Evolutionary conservation across 163 green algal genomes (phyloP), one percentile per base, ranked within the genome.

Genomic region (Coccomyxa subellipsoidea): DNA sequence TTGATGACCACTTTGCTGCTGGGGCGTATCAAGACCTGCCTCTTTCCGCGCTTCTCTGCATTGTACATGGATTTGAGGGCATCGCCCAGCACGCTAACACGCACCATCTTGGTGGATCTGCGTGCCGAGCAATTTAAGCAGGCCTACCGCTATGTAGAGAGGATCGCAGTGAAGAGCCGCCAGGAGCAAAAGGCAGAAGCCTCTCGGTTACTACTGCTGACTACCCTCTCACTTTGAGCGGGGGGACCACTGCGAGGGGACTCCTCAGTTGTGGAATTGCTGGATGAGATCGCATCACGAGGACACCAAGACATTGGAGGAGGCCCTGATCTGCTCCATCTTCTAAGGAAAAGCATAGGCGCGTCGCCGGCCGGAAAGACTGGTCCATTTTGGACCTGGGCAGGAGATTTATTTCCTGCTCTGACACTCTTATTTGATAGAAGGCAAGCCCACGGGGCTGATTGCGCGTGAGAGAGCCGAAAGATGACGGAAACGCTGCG

Each of bases 1-100:
- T 99, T 99, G 91, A 99, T 97, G 73, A 99, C 94, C 85, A 99
- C 97, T 92, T 99, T 99, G 87, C 92, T 98, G 72, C 92, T 94
- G 8, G 96, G 96, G 66, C 97, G 84, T 82, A 99, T 93, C 78
- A 99, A 90, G 83, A 99, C 96, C 89, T 99, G 96, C 73, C 95
- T 92, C 94, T 99, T 99, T 79, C 97, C 97, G 69, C 94, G 91
- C 93, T 98, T 99, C 93, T 99, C 97, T 59, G 97, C 97, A 87
- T 99, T 99, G 91, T 96, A 98, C 94, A 99, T 98, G 69, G 91
- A 98, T 91, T 99, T 98, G 77, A 98, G 92, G 23, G 94, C 93
- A 93, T 97, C 94, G 82, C 90, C 88, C 76, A 98, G 89, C 36
- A 98, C 95, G 84, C 87, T 94, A 86, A 98, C 94, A 79, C 92